phyloP scores from a whole-genome alignment of 306 rosid genomes.

The Trifolium pratense region DNA sequence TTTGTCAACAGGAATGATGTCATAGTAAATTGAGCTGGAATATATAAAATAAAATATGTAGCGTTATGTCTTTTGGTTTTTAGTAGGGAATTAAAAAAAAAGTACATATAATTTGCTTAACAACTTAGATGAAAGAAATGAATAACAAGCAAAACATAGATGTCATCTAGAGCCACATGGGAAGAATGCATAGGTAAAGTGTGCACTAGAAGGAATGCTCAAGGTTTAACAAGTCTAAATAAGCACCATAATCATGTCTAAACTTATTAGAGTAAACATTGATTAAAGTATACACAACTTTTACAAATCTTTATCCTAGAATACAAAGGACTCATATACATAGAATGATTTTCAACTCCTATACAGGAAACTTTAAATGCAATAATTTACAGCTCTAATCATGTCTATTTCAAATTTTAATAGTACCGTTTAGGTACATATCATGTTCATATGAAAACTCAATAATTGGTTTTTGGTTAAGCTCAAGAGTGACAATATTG shows the following conservation, averaged over 20 bases:
- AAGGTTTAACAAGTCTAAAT: too few relatives aligned
- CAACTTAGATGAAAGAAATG: slow-evolving; percentile 5
- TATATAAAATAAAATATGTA: neutral
- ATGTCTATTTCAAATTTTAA: neutral
- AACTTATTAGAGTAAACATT: neutral
- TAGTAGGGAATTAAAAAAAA: slow-evolving; percentile 23
- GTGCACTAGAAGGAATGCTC: neutral
- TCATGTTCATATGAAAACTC: neutral
- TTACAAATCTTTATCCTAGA: neutral
- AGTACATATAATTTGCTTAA: neutral
- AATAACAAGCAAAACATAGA: slow-evolving; percentile 2
- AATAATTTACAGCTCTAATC: neutral
- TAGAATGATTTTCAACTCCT: neutral
- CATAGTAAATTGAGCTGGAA: slow-evolving; percentile 1
- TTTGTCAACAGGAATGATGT: neutral
- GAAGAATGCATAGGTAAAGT: slow-evolving; percentile 3
- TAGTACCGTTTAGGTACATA: neutral
- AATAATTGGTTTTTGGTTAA: neutral
- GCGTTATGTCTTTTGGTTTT: slow-evolving; percentile 16
- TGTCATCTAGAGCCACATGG: slow-evolving; percentile 12
- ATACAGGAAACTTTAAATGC: neutral
- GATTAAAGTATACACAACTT: neutral
- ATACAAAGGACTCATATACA: neutral
- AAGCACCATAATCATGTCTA: too few relatives aligned
- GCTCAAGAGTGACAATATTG: neutral